Conservation (phyloP, 2,329 filamentous ascomycete genomes). For the Aspergillus pseudoglaucus region DNA sequence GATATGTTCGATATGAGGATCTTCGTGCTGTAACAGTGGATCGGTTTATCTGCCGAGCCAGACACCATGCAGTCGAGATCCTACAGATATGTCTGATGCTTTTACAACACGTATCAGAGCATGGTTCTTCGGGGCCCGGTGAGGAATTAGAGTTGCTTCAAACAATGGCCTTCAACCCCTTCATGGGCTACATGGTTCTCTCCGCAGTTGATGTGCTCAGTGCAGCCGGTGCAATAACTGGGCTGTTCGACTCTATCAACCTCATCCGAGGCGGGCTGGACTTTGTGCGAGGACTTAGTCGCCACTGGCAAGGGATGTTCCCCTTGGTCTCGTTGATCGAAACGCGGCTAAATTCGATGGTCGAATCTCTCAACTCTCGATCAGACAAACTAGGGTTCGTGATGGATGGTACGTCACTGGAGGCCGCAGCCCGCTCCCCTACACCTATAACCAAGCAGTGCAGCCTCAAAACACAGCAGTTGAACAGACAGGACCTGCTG, state of each 20-base stretch:
- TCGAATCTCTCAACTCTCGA: constrained; percentile 30
- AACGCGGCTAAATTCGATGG: constrained; percentile 41
- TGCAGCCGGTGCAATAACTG: constrained; percentile 49
- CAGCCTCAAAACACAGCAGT: constrained; percentile 7
- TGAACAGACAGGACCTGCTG: constrained; percentile 34
- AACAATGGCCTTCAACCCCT: constrained; percentile 50
- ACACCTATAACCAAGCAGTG: too few species aligned
- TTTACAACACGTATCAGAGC: constrained; percentile 17
- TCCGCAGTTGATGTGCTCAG: constrained; percentile 62
- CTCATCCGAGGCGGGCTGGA: constrained; percentile 49
- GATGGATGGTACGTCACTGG: constrained; percentile 31
- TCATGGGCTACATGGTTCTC: constrained; percentile 56
- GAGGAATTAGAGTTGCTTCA: constrained; percentile 19
- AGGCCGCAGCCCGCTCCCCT: constrained; percentile 30
- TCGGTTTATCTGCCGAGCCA: constrained; percentile 45
- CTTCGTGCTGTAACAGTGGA: constrained; percentile 37
- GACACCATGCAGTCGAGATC: constrained; percentile 48
- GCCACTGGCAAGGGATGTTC: constrained; percentile 55
- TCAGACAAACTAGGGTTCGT: constrained; percentile 33
- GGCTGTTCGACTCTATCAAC: constrained; percentile 48
- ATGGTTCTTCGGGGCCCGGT: constrained; percentile 13
- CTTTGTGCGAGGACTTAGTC: constrained; percentile 51
- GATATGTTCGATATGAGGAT: constrained; percentile 47
- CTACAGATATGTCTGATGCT: constrained; percentile 38
- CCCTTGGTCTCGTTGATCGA: constrained; percentile 47